These are phyloP conservation scores for Claviceps lovelessii DNA, from an alignment of 2,329 filamentous ascomycete species.

Conservation along the genomic window DNA sequence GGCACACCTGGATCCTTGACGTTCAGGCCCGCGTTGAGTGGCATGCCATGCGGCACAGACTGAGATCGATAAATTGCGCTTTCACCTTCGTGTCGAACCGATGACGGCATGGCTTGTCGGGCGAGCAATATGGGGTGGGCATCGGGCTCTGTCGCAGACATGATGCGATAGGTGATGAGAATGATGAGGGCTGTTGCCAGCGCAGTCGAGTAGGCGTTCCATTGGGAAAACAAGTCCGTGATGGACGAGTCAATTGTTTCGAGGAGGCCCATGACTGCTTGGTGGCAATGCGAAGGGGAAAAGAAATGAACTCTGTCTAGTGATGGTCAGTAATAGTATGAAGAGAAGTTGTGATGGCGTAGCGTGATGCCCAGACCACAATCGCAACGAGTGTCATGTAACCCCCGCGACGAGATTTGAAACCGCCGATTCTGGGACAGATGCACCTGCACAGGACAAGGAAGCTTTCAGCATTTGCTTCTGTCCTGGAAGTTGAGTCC, in stretches of 20 bases:
- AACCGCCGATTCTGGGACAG: not conserved
- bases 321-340: not conserved
- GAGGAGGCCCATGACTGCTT: slow-evolving; percentile 26
- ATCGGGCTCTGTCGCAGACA: slow-evolving; percentile 67
- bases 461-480: not conserved
- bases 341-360: not conserved
- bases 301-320: not conserved
- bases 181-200: slow-evolving; percentile 52
- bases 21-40: slow-evolving; percentile 61
- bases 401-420: not conserved
- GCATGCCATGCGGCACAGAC: slow-evolving; percentile 72
- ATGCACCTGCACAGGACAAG: not conserved
- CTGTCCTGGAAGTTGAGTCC: not conserved
- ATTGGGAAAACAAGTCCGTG: slow-evolving; percentile 56
- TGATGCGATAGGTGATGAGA: slow-evolving; percentile 56
- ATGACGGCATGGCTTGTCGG: slow-evolving; percentile 64
- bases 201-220: slow-evolving; percentile 64
- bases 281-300: not conserved
- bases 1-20: slow-evolving; percentile 68
- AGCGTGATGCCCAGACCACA: not conserved
- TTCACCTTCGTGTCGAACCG: slow-evolving; percentile 70
- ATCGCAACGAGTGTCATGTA: not conserved
- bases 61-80: slow-evolving; percentile 77
- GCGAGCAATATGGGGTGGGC: slow-evolving; percentile 83
- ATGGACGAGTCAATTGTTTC: slow-evolving; percentile 58